Evolutionary conservation across 2,329 filamentous ascomycete species (phyloP).

Genomic region (Claviceps africana): DNA sequence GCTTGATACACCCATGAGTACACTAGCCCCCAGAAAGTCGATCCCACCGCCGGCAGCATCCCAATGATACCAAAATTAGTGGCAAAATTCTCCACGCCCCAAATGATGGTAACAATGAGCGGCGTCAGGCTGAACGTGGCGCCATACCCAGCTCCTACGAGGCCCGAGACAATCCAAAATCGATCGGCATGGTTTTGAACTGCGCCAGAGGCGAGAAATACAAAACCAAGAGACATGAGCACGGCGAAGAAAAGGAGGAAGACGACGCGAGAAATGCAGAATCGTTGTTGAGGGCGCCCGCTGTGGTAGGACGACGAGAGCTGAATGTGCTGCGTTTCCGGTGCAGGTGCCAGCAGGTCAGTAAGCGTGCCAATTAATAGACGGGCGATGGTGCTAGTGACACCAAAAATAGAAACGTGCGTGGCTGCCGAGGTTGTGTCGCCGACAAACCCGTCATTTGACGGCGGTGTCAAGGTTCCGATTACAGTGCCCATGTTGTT

Average conservation of each 20-base stretch:
- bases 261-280: conserved; percentile 60
- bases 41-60: conserved; percentile 77
- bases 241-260: conserved; percentile 67
- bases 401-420: conserved; percentile 82
- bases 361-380: conserved; percentile 82
- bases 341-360: conserved; percentile 65
- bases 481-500: conserved; percentile 95
- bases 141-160: conserved; percentile 84
- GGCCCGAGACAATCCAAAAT: conserved; percentile 74
- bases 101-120: conserved; percentile 90
- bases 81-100: conserved; percentile 96
- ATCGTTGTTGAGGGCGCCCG: conserved; percentile 17
- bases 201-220: conserved; percentile 61
- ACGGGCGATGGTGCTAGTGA: conserved; percentile 81
- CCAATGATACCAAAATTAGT: conserved; percentile 96
- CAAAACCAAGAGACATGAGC: conserved; percentile 60
- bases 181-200: conserved; percentile 61
- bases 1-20: conserved; percentile 71
- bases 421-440: conserved; percentile 55
- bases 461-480: conserved; percentile 60
- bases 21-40: conserved; percentile 80
- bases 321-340: conserved; percentile 43
- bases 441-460: conserved; percentile 24
- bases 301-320: conserved; percentile 17
- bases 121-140: conserved; percentile 81